Percentiles rank a stretch among this genome's conserved stretches.
phyloP scores from a whole-genome alignment of 1,284 basidiomycete genomes.

The Cryptococcus sp. region DNA sequence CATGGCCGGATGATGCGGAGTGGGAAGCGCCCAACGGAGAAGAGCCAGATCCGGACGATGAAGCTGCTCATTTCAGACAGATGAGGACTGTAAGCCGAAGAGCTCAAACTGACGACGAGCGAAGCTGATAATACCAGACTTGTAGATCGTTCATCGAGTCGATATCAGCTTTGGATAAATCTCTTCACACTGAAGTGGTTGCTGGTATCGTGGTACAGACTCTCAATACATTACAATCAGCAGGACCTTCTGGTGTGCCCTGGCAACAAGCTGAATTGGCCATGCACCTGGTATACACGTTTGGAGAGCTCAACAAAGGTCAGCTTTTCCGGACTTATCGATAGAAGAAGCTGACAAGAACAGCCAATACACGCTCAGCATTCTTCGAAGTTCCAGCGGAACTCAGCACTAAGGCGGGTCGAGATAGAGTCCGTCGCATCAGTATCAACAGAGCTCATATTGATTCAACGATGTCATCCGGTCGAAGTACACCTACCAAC shows the following conservation, averaged over 20 bases:
- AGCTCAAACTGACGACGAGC: neutral
- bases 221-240: conserved; percentile 31
- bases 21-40: conserved; percentile 78
- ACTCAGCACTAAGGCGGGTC: conserved; percentile 31
- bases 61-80: conserved; percentile 74
- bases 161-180: conserved; percentile 70
- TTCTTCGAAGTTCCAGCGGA: conserved; percentile 48
- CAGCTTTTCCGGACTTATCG: conserved; percentile 7
- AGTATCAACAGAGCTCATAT: conserved; percentile 25
- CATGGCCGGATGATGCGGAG: conserved; percentile 61
- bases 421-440: conserved; percentile 23
- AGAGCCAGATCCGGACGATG: conserved; percentile 80
- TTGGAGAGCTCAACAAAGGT: conserved; percentile 73
- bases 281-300: conserved; percentile 85
- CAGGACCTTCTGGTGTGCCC: conserved; percentile 53
- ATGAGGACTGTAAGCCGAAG: conserved; percentile 65
- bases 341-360: conserved; percentile 1
- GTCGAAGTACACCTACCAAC: conserved; percentile 32
- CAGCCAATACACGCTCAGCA: conserved; percentile 41
- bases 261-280: conserved; percentile 96
- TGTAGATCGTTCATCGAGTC: conserved; percentile 80
- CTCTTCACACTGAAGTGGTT: conserved; percentile 46
- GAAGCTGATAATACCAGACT: conserved; percentile 15
- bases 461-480: conserved; percentile 30
- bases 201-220: conserved; percentile 42